Evolutionary conservation across 768 basidiomycete genomes (phyloP).

Genomic region (Leccinum pellstonianum): DNA sequence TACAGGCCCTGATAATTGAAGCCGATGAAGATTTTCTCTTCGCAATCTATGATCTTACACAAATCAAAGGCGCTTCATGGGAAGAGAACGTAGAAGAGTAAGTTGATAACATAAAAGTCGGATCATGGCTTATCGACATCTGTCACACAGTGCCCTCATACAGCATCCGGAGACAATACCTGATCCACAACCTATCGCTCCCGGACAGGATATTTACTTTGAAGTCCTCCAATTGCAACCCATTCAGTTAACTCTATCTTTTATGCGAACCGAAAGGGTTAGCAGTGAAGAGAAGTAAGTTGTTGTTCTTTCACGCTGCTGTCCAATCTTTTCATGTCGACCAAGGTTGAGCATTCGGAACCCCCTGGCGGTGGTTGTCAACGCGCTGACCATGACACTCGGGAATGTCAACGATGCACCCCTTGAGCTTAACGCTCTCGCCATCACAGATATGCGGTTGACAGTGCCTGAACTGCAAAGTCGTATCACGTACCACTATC

Average conservation of each 20-base stretch:
- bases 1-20: constrained; percentile 94
- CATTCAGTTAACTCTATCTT: constrained; percentile 87
- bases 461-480: constrained; percentile 80
- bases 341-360: constrained; percentile 75
- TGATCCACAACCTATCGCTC: constrained; percentile 64
- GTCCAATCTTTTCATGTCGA: constrained; percentile 5
- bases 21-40: constrained; percentile 97
- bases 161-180: constrained; percentile 63
- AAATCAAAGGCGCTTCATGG: constrained; percentile 91
- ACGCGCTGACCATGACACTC: constrained; percentile 93
- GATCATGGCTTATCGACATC: constrained; percentile 4
- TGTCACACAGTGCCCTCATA: constrained; percentile 61
- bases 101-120: constrained; percentile 23
- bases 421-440: constrained; percentile 89
- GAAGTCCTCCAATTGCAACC: constrained; percentile 95
- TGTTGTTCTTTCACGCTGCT: background rate
- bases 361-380: constrained; percentile 89
- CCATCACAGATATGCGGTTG: constrained; percentile 91
- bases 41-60: constrained; percentile 86
- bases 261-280: constrained; percentile 94
- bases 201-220: constrained; percentile 86
- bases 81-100: constrained; percentile 76
- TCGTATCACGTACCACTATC: constrained; percentile 88
- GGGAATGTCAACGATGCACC: constrained; percentile 97
- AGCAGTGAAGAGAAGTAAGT: constrained; percentile 91